Percentiles rank a stretch among this genome's conserved stretches.
phyloP scores from a whole-genome alignment of 164 flowering plant genomes.

The Macadamia tetraphylla region DNA sequence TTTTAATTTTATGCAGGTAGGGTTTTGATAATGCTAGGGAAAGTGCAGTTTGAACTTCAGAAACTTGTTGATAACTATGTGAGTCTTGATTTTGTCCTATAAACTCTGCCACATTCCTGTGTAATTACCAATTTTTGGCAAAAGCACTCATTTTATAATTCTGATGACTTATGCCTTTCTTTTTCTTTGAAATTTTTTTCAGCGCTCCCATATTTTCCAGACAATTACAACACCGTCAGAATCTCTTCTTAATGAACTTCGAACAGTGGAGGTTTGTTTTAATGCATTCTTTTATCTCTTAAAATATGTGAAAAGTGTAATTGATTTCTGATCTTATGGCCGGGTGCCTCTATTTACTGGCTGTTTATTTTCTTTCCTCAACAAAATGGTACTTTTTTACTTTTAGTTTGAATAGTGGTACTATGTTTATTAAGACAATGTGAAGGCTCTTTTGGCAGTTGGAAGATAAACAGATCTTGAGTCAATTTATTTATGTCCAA shows the following conservation, averaged over 20 bases:
- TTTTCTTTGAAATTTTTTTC: conserved; percentile 7
- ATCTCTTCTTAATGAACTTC: conserved; percentile 69
- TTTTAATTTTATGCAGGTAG: conserved; percentile 33
- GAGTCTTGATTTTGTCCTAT: conserved; percentile 16
- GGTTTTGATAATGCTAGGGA: conserved; percentile 47
- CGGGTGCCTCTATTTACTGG: too few relatives aligned
- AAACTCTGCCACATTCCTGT: background rate
- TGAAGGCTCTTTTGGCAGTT: too few relatives aligned
- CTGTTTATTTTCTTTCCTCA: too few relatives aligned
- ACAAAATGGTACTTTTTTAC: too few relatives aligned
- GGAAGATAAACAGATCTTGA: too few relatives aligned
- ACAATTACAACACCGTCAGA: conserved; percentile 78
- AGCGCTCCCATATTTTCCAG: conserved; percentile 57
- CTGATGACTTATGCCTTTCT: conserved; percentile 4
- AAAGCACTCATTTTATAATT: background rate
- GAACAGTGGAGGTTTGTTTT: conserved; percentile 65
- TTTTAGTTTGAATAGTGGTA: too few relatives aligned
- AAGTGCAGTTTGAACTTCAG: conserved; percentile 65
- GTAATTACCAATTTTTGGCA: background rate
- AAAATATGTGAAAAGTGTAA: too few relatives aligned
- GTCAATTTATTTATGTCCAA: too few relatives aligned
- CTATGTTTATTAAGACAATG: too few relatives aligned
- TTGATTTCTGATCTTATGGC: too few relatives aligned
- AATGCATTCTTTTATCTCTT: too few relatives aligned
- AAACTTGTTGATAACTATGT: conserved; percentile 70